A percentile compares a stretch with the other conserved stretches of the same genome.
Conservation (phyloP, 2,329 filamentous ascomycete genomes). For the Ascocoryne sarcoides region DNA sequence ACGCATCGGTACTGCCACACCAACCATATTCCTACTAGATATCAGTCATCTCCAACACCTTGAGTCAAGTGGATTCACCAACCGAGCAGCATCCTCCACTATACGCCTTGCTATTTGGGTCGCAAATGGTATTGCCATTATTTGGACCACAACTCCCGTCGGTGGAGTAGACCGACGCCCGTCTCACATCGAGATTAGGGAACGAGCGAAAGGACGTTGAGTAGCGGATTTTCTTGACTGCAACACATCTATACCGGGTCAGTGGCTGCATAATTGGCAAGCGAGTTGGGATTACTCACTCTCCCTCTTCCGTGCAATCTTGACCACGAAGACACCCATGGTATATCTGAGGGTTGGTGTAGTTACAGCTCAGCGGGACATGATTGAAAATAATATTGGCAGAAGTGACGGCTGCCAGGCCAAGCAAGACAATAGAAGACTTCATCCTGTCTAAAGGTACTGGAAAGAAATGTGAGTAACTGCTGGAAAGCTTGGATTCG, state of each 20-base stretch:
- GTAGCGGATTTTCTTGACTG: conserved; percentile 9
- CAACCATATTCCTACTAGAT: conserved; percentile 25
- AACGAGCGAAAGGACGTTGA: conserved; percentile 8
- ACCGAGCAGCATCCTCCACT: conserved; percentile 37
- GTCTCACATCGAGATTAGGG: conserved; percentile 15
- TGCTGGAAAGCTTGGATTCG: conserved; percentile 3
- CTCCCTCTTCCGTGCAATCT: conserved; percentile 17
- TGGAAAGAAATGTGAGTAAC: conserved; percentile 4
- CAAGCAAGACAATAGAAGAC: conserved; percentile 11
- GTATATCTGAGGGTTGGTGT: conserved; percentile 21
- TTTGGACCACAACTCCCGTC: conserved; percentile 30
- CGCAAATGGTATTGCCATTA: conserved; percentile 27
- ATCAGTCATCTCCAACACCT: no score
- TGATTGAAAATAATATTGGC: conserved; percentile 42
- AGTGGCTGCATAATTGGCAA: conserved; percentile 1
- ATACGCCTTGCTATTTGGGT: conserved; percentile 37
- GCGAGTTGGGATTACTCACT: conserved; percentile 14
- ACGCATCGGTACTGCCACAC: conserved; percentile 35
- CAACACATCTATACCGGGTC: conserved; percentile 19
- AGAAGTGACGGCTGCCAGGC: conserved; percentile 29
- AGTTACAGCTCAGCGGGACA: conserved; percentile 36
- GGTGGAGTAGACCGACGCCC: conserved; percentile 33
- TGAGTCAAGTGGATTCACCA: conserved; percentile 6
- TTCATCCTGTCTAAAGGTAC: conserved; percentile 4
- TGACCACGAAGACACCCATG: conserved; percentile 28